phyloP scores from a whole-genome alignment of 257 asterid genomes.

The Plantago ovata region DNA sequence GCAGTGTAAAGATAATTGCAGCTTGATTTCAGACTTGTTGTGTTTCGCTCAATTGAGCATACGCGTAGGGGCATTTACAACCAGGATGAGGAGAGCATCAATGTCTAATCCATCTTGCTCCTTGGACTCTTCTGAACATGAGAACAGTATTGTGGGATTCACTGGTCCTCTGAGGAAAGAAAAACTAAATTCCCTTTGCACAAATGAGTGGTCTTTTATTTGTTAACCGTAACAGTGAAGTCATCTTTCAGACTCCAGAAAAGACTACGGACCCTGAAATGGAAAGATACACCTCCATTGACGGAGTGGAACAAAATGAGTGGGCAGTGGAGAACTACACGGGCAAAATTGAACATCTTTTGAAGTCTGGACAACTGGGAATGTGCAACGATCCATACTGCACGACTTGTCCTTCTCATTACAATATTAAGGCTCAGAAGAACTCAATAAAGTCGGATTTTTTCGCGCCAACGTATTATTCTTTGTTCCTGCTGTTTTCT shows the following conservation, averaged over 20 bases:
- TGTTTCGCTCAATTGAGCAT: too few relatives aligned
- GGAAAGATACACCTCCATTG: slow-evolving; percentile 52
- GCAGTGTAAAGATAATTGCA: too few relatives aligned
- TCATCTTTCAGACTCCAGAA: slow-evolving; percentile 40
- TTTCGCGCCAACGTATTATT: slow-evolving; percentile 62
- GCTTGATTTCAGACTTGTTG: too few relatives aligned
- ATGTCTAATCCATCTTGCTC: slow-evolving; percentile 50
- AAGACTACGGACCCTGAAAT: slow-evolving; percentile 28
- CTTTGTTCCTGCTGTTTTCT: slow-evolving; percentile 1
- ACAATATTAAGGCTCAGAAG: slow-evolving; percentile 44
- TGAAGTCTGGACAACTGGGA: slow-evolving; percentile 87
- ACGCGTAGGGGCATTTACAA: slow-evolving; percentile 31
- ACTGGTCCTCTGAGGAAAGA: slow-evolving; percentile 73
- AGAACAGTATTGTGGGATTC: slow-evolving; percentile 40
- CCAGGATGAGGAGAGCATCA: slow-evolving; percentile 71
- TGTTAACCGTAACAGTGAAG: slow-evolving; percentile 33
- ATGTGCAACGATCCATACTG: slow-evolving; percentile 94
- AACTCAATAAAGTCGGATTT: slow-evolving; percentile 46
- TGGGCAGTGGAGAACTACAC: slow-evolving; percentile 39
- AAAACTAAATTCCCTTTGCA: slow-evolving; percentile 32
- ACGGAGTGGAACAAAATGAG: slow-evolving; percentile 27
- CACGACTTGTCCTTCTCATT: slow-evolving; percentile 82
- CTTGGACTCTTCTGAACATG: slow-evolving; percentile 37
- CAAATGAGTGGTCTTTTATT: slow-evolving; percentile 70
- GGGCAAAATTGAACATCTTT: slow-evolving; percentile 66